A percentile compares a stretch with the other conserved stretches of the same genome.
Conservation (phyloP, 1,284 basidiomycete genomes). For the Austroboletus novae-zelandiae region DNA sequence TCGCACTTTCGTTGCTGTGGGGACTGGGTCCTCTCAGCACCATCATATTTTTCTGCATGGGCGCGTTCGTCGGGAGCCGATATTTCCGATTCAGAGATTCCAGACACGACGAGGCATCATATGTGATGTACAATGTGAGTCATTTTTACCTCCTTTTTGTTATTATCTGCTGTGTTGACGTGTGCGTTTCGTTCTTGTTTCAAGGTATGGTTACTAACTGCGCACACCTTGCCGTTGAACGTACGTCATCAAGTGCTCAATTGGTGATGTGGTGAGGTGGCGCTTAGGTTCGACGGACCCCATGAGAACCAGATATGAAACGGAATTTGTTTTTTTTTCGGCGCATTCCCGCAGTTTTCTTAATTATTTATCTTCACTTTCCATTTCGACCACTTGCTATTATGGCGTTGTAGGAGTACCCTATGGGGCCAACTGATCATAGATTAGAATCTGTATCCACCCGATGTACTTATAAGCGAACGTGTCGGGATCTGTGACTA, state of each 20-base stretch:
- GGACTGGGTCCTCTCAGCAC: slow-evolving; percentile 9
- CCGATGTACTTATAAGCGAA: too few species aligned
- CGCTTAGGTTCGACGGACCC: neutral
- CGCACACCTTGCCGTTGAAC: slow-evolving; percentile 10
- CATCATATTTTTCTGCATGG: slow-evolving; percentile 11
- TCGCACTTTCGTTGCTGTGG: slow-evolving; percentile 15
- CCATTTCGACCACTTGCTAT: too few species aligned
- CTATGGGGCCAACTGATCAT: too few species aligned
- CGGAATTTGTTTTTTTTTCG: neutral
- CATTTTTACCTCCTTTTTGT: too few species aligned
- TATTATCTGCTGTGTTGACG: neutral
- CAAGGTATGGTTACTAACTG: slow-evolving; percentile 11
- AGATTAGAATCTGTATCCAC: too few species aligned
- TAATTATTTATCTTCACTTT: neutral
- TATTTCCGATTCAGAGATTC: slow-evolving; percentile 14
- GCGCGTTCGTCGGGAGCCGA: slow-evolving; percentile 15
- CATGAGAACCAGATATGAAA: neutral
- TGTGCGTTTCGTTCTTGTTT: neutral
- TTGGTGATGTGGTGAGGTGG: slow-evolving; percentile 2
- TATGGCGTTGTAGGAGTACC: too few species aligned
- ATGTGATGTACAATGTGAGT: slow-evolving; percentile 22
- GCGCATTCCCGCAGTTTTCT: neutral
- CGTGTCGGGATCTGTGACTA: too few species aligned
- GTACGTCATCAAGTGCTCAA: slow-evolving; percentile 4
- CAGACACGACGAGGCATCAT: slow-evolving; percentile 15